Percentiles rank a stretch among this genome's conserved stretches.
Conservation (phyloP, 768 basidiomycete genomes). For the Trametes elegans region DNA sequence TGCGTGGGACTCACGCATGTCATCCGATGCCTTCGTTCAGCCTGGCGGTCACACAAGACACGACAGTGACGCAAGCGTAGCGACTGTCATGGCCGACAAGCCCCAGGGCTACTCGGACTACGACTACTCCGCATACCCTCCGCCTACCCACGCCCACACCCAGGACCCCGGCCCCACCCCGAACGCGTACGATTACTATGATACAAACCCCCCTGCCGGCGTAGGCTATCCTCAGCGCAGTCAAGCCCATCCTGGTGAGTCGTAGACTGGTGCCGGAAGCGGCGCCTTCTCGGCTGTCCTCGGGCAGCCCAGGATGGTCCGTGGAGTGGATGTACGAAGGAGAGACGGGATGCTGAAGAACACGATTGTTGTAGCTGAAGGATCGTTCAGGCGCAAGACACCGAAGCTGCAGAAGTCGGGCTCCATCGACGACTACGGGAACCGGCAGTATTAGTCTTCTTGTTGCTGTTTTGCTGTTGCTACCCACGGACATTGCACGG, state of each 20-base stretch:
- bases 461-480: constrained; percentile 4
- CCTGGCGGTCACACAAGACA: constrained; percentile 37
- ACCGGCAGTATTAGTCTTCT: constrained; percentile 6
- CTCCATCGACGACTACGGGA: constrained; percentile 14
- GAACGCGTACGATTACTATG: constrained; percentile 28
- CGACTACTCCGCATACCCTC: constrained; percentile 21
- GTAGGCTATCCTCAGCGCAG: constrained; percentile 37
- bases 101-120: constrained; percentile 27
- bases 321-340: constrained; percentile 12
- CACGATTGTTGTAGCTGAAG: constrained; percentile 36
- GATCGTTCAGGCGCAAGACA: constrained; percentile 43
- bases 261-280: constrained; percentile 20
- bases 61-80: constrained; percentile 51
- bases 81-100: constrained; percentile 53
- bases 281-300: constrained; percentile 19
- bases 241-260: constrained; percentile 51
- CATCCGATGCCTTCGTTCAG: constrained; percentile 37
- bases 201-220: constrained; percentile 19
- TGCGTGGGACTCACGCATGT: constrained; percentile 67
- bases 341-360: neutral
- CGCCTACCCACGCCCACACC: constrained; percentile 36
- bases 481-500: constrained; percentile 10
- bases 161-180: constrained; percentile 42
- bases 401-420: constrained; percentile 32
- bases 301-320: constrained; percentile 30